These are phyloP conservation scores for Lentinus tigrinus DNA, from an alignment of 768 basidiomycete genomes.

Conservation along the genomic window DNA sequence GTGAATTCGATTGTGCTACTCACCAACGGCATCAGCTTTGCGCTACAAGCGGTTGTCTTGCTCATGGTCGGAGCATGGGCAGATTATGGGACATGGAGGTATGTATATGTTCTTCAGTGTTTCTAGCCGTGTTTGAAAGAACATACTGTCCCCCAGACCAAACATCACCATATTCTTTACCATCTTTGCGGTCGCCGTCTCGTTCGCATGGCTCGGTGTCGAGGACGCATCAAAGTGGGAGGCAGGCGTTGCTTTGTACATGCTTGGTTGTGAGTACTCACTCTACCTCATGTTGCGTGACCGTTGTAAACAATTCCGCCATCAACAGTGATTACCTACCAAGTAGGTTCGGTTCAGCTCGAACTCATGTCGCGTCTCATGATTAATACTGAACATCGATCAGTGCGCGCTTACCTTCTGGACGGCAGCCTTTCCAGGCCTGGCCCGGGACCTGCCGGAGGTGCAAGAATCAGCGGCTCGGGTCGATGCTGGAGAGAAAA, in stretches of 20 bases:
- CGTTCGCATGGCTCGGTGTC: conserved; percentile 79
- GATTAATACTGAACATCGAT: neutral
- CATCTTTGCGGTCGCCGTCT: conserved; percentile 59
- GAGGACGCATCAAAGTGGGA: conserved; percentile 64
- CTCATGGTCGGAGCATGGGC: conserved; percentile 75
- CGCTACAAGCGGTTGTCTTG: conserved; percentile 67
- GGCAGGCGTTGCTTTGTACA: conserved; percentile 58
- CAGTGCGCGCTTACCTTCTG: conserved; percentile 76
- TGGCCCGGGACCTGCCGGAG: conserved; percentile 68
- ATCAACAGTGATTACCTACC: conserved; percentile 64
- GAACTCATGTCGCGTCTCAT: neutral
- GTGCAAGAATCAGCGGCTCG: conserved; percentile 52
- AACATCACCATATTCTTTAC: conserved; percentile 80
- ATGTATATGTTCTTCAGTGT: neutral
- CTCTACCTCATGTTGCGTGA: neutral
- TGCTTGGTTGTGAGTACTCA: conserved; percentile 53
- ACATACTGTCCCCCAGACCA: conserved; percentile 42
- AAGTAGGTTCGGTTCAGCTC: conserved; percentile 35
- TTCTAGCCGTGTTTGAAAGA: neutral
- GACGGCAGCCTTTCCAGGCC: conserved; percentile 80
- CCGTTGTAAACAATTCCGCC: neutral
- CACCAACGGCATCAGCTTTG: conserved; percentile 79
- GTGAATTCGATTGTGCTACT: conserved; percentile 78
- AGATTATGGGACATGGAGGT: conserved; percentile 83
- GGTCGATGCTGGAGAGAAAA: conserved; percentile 42